Evolutionary conservation across 2,329 filamentous ascomycete species (phyloP).

Genomic region (Zymoseptoria passerinii): DNA sequence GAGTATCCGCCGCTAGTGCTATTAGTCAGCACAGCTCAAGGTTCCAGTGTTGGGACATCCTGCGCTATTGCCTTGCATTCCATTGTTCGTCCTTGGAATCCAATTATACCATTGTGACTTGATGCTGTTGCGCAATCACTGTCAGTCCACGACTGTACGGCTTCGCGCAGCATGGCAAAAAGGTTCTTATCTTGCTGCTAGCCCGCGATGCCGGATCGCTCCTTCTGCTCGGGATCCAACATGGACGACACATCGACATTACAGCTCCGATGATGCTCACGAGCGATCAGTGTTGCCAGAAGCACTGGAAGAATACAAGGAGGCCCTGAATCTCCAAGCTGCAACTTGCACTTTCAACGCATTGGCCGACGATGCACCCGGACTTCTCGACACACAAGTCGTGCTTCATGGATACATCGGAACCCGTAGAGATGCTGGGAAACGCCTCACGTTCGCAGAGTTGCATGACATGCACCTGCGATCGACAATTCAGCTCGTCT

Average conservation of each 20-base stretch:
- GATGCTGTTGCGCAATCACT: slow-evolving; percentile 20
- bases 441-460: slow-evolving; percentile 63
- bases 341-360: slow-evolving; percentile 33
- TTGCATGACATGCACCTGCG: slow-evolving; percentile 36
- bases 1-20: not conserved
- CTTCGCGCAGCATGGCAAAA: slow-evolving; percentile 4
- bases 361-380: slow-evolving; percentile 20
- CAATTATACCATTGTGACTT: slow-evolving; percentile 6
- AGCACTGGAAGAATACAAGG: slow-evolving; percentile 23
- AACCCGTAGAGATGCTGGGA: slow-evolving; percentile 57
- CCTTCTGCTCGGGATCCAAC: not conserved
- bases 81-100: not conserved
- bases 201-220: not conserved
- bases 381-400: slow-evolving; percentile 34
- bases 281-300: not conserved
- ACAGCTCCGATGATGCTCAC: not conserved
- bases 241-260: not conserved
- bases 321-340: slow-evolving; percentile 36
- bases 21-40: no score
- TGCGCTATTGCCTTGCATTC: not conserved
- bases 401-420: slow-evolving; percentile 64
- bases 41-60: no score
- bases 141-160: slow-evolving; percentile 9
- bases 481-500: slow-evolving; percentile 33
- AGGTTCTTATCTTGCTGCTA: not conserved